phyloP scores from a whole-genome alignment of 805 yeast species.

The Metschnikowia sp. region DNA sequence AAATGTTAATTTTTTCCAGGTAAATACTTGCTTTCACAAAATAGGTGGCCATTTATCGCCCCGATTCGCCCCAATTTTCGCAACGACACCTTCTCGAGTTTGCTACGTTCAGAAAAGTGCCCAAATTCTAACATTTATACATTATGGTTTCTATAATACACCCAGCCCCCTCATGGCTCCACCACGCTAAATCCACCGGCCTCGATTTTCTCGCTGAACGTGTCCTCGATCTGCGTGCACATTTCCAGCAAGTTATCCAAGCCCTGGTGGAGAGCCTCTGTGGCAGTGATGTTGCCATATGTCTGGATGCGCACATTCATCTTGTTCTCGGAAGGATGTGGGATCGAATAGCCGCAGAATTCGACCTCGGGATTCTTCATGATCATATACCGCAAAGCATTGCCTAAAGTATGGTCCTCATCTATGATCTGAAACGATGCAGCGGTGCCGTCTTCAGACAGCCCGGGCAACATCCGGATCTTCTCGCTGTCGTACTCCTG shows the following conservation, averaged over 20 bases:
- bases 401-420: slow-evolving; percentile 96
- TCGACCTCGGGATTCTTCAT: slow-evolving; percentile 98
- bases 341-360: slow-evolving; percentile 97
- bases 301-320: slow-evolving; percentile 93
- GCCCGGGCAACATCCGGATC: slow-evolving; percentile 73
- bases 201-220: slow-evolving; percentile 65
- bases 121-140: background rate
- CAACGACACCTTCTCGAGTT: too few relatives aligned
- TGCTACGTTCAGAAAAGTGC: background rate
- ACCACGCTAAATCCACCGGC: slow-evolving; percentile 49
- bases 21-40: too few relatives aligned
- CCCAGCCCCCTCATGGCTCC: slow-evolving; percentile 37
- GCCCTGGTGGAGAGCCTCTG: slow-evolving; percentile 90
- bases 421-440: slow-evolving; percentile 90
- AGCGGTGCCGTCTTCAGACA: slow-evolving; percentile 89
- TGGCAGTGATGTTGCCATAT: slow-evolving; percentile 79
- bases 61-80: too few relatives aligned
- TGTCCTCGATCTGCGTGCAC: slow-evolving; percentile 80
- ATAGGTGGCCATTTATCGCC: too few relatives aligned
- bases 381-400: slow-evolving; percentile 86
- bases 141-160: slow-evolving; percentile 2
- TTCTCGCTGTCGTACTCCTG: slow-evolving; percentile 54
- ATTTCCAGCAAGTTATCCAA: slow-evolving; percentile 77
- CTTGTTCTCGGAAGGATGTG: slow-evolving; percentile 93
- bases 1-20: too few relatives aligned